phyloP scores from a whole-genome alignment of 495 filamentous ascomycete species.

The Penicillium samsonianum region DNA sequence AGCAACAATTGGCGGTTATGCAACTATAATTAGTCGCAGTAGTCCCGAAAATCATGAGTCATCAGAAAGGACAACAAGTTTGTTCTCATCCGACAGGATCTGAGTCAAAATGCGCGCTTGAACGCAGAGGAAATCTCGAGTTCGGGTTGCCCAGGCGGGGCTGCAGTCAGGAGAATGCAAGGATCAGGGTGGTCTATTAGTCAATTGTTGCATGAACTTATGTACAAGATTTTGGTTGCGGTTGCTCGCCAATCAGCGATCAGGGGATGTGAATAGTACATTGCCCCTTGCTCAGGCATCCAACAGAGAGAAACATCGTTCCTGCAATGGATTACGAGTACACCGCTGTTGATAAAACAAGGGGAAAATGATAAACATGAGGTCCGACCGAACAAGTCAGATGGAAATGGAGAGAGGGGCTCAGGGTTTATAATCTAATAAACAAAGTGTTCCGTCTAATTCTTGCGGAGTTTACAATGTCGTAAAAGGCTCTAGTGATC shows the following conservation, averaged over 20 bases:
- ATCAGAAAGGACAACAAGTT: not conserved
- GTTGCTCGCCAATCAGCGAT: conserved; percentile 7
- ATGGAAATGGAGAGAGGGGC: not conserved
- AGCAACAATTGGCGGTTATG: not conserved
- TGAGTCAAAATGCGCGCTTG: conserved; percentile 7
- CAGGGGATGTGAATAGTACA: conserved; percentile 2
- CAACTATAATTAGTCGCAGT: not conserved
- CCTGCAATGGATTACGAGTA: not conserved
- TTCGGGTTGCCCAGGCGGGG: conserved; percentile 14
- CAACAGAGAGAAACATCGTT: not conserved
- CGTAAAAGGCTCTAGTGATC: not conserved
- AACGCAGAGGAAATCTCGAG: conserved; percentile 4
- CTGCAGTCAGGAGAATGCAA: conserved; percentile 28
- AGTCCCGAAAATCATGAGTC: not conserved
- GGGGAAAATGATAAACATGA: not conserved
- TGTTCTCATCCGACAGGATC: not conserved
- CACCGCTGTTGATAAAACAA: not conserved
- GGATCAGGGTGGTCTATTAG: conserved; percentile 21
- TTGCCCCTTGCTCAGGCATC: conserved; percentile 5
- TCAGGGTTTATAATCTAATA: not conserved
- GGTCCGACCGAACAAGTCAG: not conserved
- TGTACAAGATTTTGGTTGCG: not conserved
- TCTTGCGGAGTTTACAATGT: not conserved
- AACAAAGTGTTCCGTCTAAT: not conserved
- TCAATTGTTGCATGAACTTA: not conserved